A percentile compares a stretch with the other conserved stretches of the same genome.
Evolutionary conservation across 108 stramenopile genomes (phyloP).

Genomic region (Cyclostephanos tholiformis): DNA sequence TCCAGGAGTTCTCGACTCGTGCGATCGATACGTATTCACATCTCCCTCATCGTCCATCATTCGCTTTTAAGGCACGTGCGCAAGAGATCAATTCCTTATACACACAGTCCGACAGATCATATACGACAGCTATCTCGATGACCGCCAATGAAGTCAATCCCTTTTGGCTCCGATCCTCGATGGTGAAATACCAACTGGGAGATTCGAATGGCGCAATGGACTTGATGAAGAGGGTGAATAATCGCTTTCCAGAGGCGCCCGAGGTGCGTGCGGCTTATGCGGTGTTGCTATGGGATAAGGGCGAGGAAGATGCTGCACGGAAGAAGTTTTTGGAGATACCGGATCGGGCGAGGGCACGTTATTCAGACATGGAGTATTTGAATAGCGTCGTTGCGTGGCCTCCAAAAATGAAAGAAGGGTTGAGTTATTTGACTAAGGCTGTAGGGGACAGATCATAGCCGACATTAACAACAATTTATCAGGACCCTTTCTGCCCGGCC

Average conservation of each 20-base stretch:
- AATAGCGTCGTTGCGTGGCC: conserved; percentile 73
- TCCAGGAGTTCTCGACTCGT: neutral
- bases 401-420: conserved; percentile 64
- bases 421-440: conserved; percentile 33
- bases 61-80: conserved; percentile 56
- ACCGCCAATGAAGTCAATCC: conserved; percentile 86
- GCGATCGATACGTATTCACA: neutral
- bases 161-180: conserved; percentile 77
- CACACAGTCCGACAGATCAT: conserved; percentile 60
- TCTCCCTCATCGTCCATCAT: neutral
- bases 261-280: conserved; percentile 84
- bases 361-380: conserved; percentile 62
- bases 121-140: conserved; percentile 79
- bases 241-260: conserved; percentile 87
- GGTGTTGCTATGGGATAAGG: conserved; percentile 62
- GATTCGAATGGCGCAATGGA: conserved; percentile 66
- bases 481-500: neutral
- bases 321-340: conserved; percentile 84
- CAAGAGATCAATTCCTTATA: conserved; percentile 78
- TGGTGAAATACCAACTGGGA: conserved; percentile 82
- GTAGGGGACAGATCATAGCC: conserved; percentile 43
- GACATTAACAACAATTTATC: neutral
- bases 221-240: conserved; percentile 77
- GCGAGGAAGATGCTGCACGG: conserved; percentile 70
- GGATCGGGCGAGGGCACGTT: conserved; percentile 70